Percentiles rank a stretch among this genome's conserved stretches.
Conservation (phyloP, 75 land plant species). For the Pinus albicaulis region DNA sequence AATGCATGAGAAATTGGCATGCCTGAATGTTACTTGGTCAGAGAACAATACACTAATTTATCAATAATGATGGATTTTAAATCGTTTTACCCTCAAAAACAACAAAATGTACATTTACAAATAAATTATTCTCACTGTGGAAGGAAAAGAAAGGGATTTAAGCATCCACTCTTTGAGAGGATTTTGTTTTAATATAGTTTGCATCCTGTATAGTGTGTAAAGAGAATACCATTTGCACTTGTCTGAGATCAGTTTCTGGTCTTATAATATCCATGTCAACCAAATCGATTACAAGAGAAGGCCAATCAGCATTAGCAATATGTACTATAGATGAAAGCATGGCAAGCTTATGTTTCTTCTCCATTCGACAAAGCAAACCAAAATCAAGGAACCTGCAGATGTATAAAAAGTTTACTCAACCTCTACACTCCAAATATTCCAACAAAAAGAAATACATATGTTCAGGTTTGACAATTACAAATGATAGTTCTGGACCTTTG, state of each 20-base stretch:
- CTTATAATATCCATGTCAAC: slow-evolving; percentile 83
- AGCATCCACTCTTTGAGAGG: not conserved
- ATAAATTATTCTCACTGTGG: not conserved
- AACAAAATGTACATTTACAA: not conserved
- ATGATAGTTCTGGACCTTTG: no score
- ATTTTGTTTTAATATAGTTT: not conserved
- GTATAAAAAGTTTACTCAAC: no score
- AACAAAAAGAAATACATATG: no score
- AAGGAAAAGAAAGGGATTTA: not conserved
- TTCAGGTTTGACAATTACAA: no score
- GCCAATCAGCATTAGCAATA: slow-evolving; percentile 94
- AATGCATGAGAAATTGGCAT: not conserved
- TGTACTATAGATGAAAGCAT: slow-evolving; percentile 85
- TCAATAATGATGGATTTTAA: not conserved
- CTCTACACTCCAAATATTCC: no score
- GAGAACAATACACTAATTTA: not conserved
- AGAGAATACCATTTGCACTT: slow-evolving; percentile 65
- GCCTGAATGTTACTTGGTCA: not conserved
- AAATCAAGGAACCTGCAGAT: slow-evolving; percentile 86
- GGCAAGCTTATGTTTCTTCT: slow-evolving; percentile 84
- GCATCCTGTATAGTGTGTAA: not conserved
- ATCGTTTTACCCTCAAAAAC: not conserved
- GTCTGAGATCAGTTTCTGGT: slow-evolving; percentile 62
- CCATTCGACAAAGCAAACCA: slow-evolving; percentile 91
- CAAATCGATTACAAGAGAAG: slow-evolving; percentile 72